Evolutionary conservation across 2,329 filamentous ascomycete genomes (phyloP), one percentile per base, ranked within the genome.

Genomic region (Ascochyta clinopodiicola): DNA sequence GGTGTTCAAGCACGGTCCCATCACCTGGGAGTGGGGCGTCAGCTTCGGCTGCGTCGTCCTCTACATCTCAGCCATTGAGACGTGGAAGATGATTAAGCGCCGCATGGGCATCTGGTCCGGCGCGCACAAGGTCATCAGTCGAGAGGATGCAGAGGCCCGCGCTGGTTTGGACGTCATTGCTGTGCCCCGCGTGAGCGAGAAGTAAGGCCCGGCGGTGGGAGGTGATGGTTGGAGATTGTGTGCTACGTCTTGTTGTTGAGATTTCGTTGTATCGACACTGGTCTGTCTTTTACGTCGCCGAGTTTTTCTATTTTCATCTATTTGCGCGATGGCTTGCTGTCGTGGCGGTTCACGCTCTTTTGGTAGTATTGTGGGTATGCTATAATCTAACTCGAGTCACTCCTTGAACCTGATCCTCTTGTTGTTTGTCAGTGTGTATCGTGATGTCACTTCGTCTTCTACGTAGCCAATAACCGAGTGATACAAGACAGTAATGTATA

Each of bases 21-120:
- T 81, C 49, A 72, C 67, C 1, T 80, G 78, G 79, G 79, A 81
- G 60, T 81, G 79, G 79, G 78, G 76, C 15, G 65, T 81, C 21
- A 74, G 77, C 15, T 72, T 77, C 46, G 77, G 68, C 13, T 76
- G 73, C 19, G 64, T 79, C 8, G 71, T 77, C 2, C 64, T 75
- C 2, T 80, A 80, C 54, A 60, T 80, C 1, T 66, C 69, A 9
- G 70, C 74, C 0, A 77, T 80, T 15, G 78, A 81, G 65, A 71
- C 61, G 34, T 81, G 78, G 78, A 81, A 81, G 63, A 77, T 76
- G 37, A 59, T 77, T 27, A 80, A 80, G 67, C 69, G 78, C 4
- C 47, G 71, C 5, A 59, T 69, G 17, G 71, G 72, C 2, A 68
- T 76, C 29, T 70, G 73, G 64, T 71, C 67, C 27, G 73, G 73